Evolutionary conservation across 805 yeast genomes (phyloP), one percentile per base, ranked within the genome.

Genomic region (Kuraishia hungarica): DNA sequence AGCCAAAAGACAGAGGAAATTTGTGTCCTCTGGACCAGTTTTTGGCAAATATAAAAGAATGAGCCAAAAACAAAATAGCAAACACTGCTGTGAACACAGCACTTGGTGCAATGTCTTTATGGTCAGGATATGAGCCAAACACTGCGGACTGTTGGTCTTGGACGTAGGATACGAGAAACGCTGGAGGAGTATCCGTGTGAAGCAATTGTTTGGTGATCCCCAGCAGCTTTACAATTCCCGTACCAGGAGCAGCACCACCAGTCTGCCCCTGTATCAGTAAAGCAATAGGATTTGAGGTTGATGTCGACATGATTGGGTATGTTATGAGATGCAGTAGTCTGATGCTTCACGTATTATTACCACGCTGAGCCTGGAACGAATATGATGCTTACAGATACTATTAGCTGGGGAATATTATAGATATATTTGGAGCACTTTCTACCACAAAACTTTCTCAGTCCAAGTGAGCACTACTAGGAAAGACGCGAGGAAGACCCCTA

Each of bases 61-160:
- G 85, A 0, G 76, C 76, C 1, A 81, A n/a, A 50, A 72, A 61
- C 39, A 86, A 60, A 2, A 85, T 57, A 15, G 71, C 65, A 59
- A 82, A 86, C 1, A 79, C 68, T 0, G 78, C 87, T 2, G 76
- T 64, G 59, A 86, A 84, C 0, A 86, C 66, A 1, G 81, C 80
- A 55, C 78, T 71, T 2, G 91, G 91, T 1, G 82, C 89, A 13
- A 74, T 64, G 66, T 87, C 93, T 15, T 62, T 65, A 22, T 50
- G 50, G 24, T 62, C 61, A 2, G 90, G 89, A 62, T 84, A 87
- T 7, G 80, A 80, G 10, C 92, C 92, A 69, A 84, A 85, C 48
- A 83, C 65, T 7, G 81, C 70, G 54, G 72, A 75, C 62, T 82
- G 85, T 35, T 64, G 57, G 3, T 63, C 67, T 47, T 73, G 56